Base-by-base conservation (phyloP, 2,329 filamentous ascomycete genomes). In the Colletotrichum phormii region DNA sequence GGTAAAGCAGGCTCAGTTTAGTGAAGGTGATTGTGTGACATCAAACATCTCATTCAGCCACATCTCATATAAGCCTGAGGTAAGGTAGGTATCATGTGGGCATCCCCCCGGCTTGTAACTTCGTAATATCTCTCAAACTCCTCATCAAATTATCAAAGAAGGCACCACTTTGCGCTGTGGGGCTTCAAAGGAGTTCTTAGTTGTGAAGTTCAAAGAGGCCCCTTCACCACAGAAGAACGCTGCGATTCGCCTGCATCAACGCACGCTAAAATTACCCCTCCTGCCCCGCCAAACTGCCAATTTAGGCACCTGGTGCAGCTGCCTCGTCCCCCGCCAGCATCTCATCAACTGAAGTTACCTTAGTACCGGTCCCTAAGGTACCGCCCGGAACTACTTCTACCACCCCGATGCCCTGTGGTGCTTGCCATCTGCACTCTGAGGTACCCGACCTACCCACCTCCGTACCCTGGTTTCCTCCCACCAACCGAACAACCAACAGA, bases 231-330 rank as follows among this genome's bases (percentile, higher is more conserved):
- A 64, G 64, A 51, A 18, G 29, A 54, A 46, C 35, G 37, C 33
- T 64, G 60, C 66, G 46, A 59, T 57, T 60, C 49, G 61, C 55
- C 66, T 64, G 60, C 54, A 67, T 62, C 62, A 65, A 63, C 54
- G 60, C 53, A 59, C 71, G 53, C 71, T 72, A 72, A 63, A 73
- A 72, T 66, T 71, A 73, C 71, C 71, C 71, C 71, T 72, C 71
- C 60, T 73, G 67, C 67, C 71, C 71, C 70, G 65, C 70, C 59
- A 72, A 64, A 70, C 70, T 69, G 26, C 70, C 60, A 46, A 64
- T 72, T 69, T 65, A 51, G 65, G 42, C 42, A 49, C 37, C 13
- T 5, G 15, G 37, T 60, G 65, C 59, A 68, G 69, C 58, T 72
- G 65, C 69, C 31, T 68, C 42, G 24, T 58, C 59, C 60, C 26